phyloP scores from a whole-genome alignment of 495 filamentous ascomycete species.

The Echria macrotheca region DNA sequence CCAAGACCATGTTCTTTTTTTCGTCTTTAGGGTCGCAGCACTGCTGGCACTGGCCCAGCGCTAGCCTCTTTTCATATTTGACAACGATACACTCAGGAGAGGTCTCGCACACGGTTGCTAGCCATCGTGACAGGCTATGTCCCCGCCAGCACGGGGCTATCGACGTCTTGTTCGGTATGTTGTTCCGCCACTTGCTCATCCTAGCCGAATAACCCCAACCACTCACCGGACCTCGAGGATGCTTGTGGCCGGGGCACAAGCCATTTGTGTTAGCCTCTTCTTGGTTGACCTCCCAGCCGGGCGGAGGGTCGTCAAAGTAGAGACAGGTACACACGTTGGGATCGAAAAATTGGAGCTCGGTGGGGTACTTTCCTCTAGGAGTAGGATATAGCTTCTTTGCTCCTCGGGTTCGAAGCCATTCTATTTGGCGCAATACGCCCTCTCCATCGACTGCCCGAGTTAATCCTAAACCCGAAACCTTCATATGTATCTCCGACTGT shows the following conservation, averaged over 20 bases:
- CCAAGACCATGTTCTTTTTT: not conserved
- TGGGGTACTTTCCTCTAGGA: not conserved
- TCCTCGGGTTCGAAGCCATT: not conserved
- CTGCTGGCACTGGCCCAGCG: not conserved
- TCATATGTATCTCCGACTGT: not conserved
- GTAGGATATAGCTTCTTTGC: not conserved
- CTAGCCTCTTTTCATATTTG: not conserved
- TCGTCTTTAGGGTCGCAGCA: not conserved
- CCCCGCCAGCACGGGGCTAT: not conserved
- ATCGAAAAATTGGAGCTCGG: conserved; percentile 1
- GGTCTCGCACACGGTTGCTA: not conserved
- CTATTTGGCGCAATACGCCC: not conserved
- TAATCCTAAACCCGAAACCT: not conserved
- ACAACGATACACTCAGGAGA: not conserved
- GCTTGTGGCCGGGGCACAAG: not conserved
- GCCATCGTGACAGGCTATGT: not conserved
- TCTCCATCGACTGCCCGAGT: not conserved
- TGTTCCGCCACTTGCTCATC: not conserved
- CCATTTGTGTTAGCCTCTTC: not conserved
- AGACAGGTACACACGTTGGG: not conserved
- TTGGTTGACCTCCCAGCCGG: not conserved
- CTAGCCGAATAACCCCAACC: not conserved
- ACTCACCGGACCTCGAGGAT: not conserved
- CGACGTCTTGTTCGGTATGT: not conserved
- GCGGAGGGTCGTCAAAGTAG: not conserved